Percentiles rank a stretch among this genome's conserved stretches.
Conservation (phyloP, 345 rosid genomes). For the Anastatica hierochuntica region DNA sequence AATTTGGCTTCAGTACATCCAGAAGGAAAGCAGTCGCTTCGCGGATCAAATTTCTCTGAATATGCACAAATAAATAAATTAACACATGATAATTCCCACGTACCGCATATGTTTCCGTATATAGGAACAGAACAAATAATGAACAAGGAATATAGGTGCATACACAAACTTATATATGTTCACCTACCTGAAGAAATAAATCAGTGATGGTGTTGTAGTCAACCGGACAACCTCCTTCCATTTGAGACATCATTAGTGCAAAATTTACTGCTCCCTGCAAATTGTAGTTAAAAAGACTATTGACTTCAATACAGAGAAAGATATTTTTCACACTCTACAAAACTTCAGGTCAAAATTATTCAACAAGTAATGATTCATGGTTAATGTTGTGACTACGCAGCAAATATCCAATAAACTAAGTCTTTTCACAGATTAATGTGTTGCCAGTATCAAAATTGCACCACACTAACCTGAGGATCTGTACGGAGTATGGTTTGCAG, state of each 20-base stretch:
- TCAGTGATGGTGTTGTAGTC: conserved; percentile 96
- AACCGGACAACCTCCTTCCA: conserved; percentile 98
- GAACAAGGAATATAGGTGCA: neutral
- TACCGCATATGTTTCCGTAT: neutral
- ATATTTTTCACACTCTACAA: no score
- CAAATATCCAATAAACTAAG: neutral
- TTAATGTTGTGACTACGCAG: neutral
- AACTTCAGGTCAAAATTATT: no score
- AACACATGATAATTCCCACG: neutral
- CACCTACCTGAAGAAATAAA: conserved; percentile 94
- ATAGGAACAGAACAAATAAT: neutral
- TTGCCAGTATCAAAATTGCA: neutral
- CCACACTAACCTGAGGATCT: conserved; percentile 79
- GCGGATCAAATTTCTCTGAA: conserved; percentile 89
- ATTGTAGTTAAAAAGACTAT: neutral
- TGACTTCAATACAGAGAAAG: neutral
- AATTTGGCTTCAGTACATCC: conserved; percentile 92
- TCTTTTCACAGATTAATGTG: neutral
- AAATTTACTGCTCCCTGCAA: conserved; percentile 95
- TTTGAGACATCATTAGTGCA: conserved; percentile 99
- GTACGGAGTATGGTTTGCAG: conserved; percentile 96
- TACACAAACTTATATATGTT: neutral
- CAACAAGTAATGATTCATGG: neutral
- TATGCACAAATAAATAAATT: neutral
- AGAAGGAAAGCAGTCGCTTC: conserved; percentile 97